phyloP scores from a whole-genome alignment of 1,284 basidiomycete genomes.

The Ustilago trichophora region DNA sequence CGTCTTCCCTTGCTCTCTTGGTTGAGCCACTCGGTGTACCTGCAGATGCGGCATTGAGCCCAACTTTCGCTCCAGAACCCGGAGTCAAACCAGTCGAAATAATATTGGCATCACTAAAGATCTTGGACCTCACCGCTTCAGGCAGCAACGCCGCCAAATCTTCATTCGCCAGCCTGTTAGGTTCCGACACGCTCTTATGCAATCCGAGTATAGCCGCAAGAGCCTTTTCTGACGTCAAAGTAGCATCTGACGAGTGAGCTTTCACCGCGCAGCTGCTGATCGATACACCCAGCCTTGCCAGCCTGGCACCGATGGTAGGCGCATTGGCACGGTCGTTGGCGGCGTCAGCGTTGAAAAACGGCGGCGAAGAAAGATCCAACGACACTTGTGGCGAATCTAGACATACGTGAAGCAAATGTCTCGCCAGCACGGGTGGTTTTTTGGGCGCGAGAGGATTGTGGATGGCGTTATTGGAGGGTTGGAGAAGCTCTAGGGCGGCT shows the following conservation, averaged over 20 bases:
- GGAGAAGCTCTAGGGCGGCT: slow-evolving; percentile 39
- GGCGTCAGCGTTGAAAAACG: slow-evolving; percentile 27
- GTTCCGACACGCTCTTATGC: slow-evolving; percentile 34
- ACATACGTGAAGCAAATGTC: slow-evolving; percentile 36
- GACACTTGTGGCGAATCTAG: slow-evolving; percentile 19
- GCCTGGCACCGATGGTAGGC: slow-evolving; percentile 3
- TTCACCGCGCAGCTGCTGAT: slow-evolving; percentile 42
- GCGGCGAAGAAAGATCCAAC: slow-evolving; percentile 23
- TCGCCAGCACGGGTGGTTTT: slow-evolving; percentile 27
- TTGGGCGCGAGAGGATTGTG: slow-evolving; percentile 31
- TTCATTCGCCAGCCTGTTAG: slow-evolving; percentile 34
- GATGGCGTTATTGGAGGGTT: slow-evolving; percentile 8
- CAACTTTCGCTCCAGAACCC: background rate
- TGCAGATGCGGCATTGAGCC: background rate
- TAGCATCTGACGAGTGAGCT: no score
- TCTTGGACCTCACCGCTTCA: slow-evolving; percentile 20
- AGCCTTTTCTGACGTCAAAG: no score
- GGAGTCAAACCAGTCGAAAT: slow-evolving; percentile 32
- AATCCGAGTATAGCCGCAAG: slow-evolving; percentile 27
- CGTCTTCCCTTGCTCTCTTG: slow-evolving; percentile 35
- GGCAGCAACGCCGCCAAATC: slow-evolving; percentile 25
- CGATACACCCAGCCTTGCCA: slow-evolving; percentile 22
- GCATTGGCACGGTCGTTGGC: slow-evolving; percentile 22
- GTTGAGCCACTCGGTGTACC: background rate
- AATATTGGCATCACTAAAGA: slow-evolving; percentile 36